These are phyloP conservation scores for Saccharomyces pastorianus DNA, from an alignment of 1,139 yeast genomes.

Conservation along the genomic window DNA sequence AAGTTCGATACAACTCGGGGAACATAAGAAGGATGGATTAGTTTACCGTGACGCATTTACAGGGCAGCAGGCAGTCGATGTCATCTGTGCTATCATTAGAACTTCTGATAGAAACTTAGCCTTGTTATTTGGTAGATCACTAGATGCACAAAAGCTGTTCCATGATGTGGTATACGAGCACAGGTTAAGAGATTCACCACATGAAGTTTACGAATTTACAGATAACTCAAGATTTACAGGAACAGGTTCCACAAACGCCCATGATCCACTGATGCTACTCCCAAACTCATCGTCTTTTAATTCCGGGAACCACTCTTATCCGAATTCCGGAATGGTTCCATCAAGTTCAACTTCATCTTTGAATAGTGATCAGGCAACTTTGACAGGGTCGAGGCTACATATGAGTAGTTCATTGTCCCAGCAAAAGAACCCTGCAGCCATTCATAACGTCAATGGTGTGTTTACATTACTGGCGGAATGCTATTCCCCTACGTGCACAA, in stretches of 20 bases:
- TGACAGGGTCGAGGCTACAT: not conserved
- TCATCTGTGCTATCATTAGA: slow-evolving; percentile 72
- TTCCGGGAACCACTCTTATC: slow-evolving; percentile 5
- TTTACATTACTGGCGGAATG: slow-evolving; percentile 89
- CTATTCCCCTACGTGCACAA: slow-evolving; percentile 91
- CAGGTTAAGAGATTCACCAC: slow-evolving; percentile 75
- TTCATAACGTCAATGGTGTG: slow-evolving; percentile 54
- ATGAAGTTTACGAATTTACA: slow-evolving; percentile 83
- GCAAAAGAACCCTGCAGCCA: slow-evolving; percentile 3
- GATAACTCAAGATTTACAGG: slow-evolving; percentile 38
- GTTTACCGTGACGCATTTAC: slow-evolving; percentile 92
- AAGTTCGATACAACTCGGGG: slow-evolving; percentile 62
- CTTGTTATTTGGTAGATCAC: slow-evolving; percentile 75
- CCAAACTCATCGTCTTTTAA: slow-evolving; percentile 10
- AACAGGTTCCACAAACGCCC: slow-evolving; percentile 10
- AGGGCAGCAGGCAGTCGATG: slow-evolving; percentile 89
- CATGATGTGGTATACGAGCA: slow-evolving; percentile 96
- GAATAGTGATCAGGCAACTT: slow-evolving; percentile 14
- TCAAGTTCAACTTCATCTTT: slow-evolving; percentile 23
- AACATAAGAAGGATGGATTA: slow-evolving; percentile 86
- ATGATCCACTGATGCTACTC: slow-evolving; percentile 23
- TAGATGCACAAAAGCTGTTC: slow-evolving; percentile 90
- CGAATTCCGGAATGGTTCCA: slow-evolving; percentile 7
- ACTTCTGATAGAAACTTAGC: slow-evolving; percentile 91
- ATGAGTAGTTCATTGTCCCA: not conserved